A percentile compares a stretch with the other conserved stretches of the same genome.
These are phyloP conservation scores for Backusella sp. DNA, from an alignment of 192 early-diverging fungal species.

Conservation along the genomic window DNA sequence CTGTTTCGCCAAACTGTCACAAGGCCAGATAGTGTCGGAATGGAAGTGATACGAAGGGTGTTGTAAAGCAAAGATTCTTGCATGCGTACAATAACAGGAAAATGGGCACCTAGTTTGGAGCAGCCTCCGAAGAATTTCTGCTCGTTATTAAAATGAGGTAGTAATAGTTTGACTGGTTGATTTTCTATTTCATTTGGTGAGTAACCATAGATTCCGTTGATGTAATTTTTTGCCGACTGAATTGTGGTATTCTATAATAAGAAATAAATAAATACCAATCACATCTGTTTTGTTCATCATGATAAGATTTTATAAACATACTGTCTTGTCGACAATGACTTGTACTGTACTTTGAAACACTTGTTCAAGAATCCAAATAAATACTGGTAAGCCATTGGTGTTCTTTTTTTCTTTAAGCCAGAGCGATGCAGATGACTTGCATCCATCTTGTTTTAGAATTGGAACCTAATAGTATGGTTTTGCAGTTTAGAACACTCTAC, in stretches of 20 bases:
- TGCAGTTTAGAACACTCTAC: background rate
- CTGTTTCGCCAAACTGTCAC: constrained; percentile 45
- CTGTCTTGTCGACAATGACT: constrained; percentile 10
- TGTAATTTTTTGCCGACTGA: constrained; percentile 40
- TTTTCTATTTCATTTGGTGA: constrained; percentile 41
- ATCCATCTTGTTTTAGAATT: constrained; percentile 52
- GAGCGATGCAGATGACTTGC: constrained; percentile 53
- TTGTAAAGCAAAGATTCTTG: constrained; percentile 22
- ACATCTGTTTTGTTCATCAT: background rate
- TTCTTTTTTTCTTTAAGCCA: constrained; percentile 61
- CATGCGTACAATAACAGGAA: constrained; percentile 55
- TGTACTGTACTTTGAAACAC: constrained; percentile 43
- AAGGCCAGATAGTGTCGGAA: constrained; percentile 64
- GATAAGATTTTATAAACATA: constrained; percentile 9
- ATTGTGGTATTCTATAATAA: constrained; percentile 43
- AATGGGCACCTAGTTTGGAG: constrained; percentile 48
- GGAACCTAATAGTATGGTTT: constrained; percentile 39
- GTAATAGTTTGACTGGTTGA: background rate
- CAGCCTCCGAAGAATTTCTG: constrained; percentile 55
- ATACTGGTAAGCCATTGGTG: constrained; percentile 39
- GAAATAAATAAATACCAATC: constrained; percentile 7
- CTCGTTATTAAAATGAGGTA: background rate
- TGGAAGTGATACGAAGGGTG: constrained; percentile 56
- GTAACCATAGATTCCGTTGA: constrained; percentile 51
- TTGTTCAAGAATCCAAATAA: constrained; percentile 66